Evolutionary conservation across 495 filamentous ascomycete species (phyloP), one percentile per base, ranked within the genome.

Genomic region (Chaetomium fimeti): DNA sequence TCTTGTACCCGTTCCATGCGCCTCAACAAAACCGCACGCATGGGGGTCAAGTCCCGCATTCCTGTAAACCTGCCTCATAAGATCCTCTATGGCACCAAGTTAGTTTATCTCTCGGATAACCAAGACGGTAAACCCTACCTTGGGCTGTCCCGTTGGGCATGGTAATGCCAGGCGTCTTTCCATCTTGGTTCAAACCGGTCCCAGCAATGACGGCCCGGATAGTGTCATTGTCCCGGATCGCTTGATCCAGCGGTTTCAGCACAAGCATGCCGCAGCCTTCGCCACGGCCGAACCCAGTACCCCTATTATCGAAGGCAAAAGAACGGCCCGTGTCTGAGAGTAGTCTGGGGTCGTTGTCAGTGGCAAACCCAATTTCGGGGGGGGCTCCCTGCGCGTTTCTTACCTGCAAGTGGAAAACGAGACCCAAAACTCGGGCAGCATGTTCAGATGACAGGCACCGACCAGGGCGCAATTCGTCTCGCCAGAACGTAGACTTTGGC

Each of bases 401-500:
- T 47, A 73, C 72, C 72, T 64, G 64, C 67, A 72, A n/a, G 72
- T 73, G 5, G 77, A 74, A 54, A 80, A 82, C 7, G 79, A 56
- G 16, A 56, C n/a, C 53, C 53, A 56, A 56, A 56, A 78, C 66
- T 87, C 84, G 8, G 85, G 82, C 3, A 80, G 71, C 69, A 86
- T 75, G 56, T 86, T 87, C 15, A 89, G 69, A 66, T 84, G 80
- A 56, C 79, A 83, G 3, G 82, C 84, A n/a, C 80, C 84, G 32
- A 87, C 83, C 18, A 88, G 72, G 5, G 85, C 83, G 20, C 69
- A 72, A 45, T 66, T 70, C 0, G 76, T 77, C 40, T 84, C 82
- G 5, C 81, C 80, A 16, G 82, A 77, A 76, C 89, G 88, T 22
- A 96, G 79, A 2, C 88, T 87, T 67, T 91, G 92, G 71, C 92